Base-by-base conservation (phyloP, 768 basidiomycete genomes). In the Lactarius pseudohatsudake region DNA sequence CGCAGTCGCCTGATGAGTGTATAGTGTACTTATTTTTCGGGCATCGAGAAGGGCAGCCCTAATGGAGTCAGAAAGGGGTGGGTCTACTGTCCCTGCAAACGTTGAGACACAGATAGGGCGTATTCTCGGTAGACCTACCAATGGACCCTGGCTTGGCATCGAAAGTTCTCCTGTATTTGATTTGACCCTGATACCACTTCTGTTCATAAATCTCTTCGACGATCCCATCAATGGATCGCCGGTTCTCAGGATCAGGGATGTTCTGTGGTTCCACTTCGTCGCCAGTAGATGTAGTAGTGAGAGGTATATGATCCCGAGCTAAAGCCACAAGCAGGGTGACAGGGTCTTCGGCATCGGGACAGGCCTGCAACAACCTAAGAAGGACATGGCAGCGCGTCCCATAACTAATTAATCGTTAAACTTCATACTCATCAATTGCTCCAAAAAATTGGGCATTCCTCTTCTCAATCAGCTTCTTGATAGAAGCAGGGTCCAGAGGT, bases 111-210 rank as follows among this genome's bases (percentile, higher is more conserved):
- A 26, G 67, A 9, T n/a, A 40, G 2, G 50, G 34, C 7, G 38
- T 41, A 59, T 34, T 40, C 40, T 45, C 28, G n/a, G 26, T 13
- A 45, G 16, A 69, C 76, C 15, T 59, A 85, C 92, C 90, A 66
- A 77, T 79, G 61, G 79, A 77, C 10, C 83, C 84, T 28, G 77
- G 78, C 70, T 82, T 86, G 3, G 83, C 82, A 11, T 82, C 80
- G 22, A 87, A 78, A 0, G 81, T 84, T 56, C 84, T 81, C 43
- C 82, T 80, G 64, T 85, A 78, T 5, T 81, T 79, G 36, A 96
- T 89, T 76, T 94, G 91, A 22, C 82, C 82, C 59, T 78, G 78
- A 74, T 91, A 95, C 86, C 89, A 90, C 0, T 80, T 77, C 65
- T 87, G 82, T 36, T 78, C 76, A 61, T 76, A 75, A 5, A 94